Conservation (phyloP, 2,329 filamentous ascomycete species). For the Helotiales sp. region DNA sequence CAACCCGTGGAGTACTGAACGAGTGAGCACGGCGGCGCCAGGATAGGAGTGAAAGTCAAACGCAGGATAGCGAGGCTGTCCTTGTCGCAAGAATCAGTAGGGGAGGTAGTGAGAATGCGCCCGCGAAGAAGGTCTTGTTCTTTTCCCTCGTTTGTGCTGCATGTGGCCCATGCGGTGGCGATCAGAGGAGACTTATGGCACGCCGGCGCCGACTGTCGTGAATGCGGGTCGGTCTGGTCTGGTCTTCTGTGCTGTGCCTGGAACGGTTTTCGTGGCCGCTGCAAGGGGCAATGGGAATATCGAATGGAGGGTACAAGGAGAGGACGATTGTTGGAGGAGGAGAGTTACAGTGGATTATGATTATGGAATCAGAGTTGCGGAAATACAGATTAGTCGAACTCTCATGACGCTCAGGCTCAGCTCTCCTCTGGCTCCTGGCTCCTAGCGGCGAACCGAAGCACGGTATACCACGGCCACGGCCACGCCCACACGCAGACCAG, state of each 20-base stretch:
- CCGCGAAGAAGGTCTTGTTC: conserved; percentile 18
- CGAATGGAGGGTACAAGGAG: too few species aligned
- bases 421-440: too few species aligned
- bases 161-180: conserved; percentile 26
- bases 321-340: too few species aligned
- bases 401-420: too few species aligned
- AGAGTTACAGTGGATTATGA: too few species aligned
- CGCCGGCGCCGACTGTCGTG: background rate
- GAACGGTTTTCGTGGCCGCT: background rate
- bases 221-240: background rate
- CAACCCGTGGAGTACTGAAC: conserved; percentile 12
- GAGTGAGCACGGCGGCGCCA: too few species aligned
- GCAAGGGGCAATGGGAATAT: background rate
- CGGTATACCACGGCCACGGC: too few species aligned
- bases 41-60: conserved; percentile 10
- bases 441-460: too few species aligned
- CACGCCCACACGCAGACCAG: background rate
- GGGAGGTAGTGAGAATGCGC: conserved; percentile 12
- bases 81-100: conserved; percentile 18
- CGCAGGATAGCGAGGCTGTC: conserved; percentile 21
- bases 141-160: conserved; percentile 25
- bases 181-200: conserved; percentile 3
- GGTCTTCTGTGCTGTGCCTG: background rate
- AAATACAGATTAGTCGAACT: too few species aligned
- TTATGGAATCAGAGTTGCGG: too few species aligned